phyloP scores from a whole-genome alignment of 2,329 filamentous ascomycete genomes.

The Purpureocillium lavendulum region DNA sequence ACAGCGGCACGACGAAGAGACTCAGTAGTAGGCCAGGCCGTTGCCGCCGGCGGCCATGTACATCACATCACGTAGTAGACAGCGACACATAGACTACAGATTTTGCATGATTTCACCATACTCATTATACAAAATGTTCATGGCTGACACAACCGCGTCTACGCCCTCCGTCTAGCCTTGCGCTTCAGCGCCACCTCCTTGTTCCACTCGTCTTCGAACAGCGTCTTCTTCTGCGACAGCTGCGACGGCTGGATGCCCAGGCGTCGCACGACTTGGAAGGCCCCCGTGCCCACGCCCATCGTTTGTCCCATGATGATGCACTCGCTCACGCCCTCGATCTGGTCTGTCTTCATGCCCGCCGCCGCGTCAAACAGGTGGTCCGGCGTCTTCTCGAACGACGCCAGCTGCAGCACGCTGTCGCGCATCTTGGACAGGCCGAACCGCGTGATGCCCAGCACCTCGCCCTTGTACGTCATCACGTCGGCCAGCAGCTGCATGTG shows the following conservation, averaged over 20 bases:
- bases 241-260: slow-evolving; percentile 58
- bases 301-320: slow-evolving; percentile 98
- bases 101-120: too few relatives aligned
- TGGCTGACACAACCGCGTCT: not conserved
- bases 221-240: slow-evolving; percentile 49
- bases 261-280: slow-evolving; percentile 78
- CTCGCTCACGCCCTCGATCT: slow-evolving; percentile 88
- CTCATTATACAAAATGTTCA: too few relatives aligned
- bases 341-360: slow-evolving; percentile 82
- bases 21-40: too few relatives aligned
- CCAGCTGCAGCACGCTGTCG: slow-evolving; percentile 86
- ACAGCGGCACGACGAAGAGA: not conserved
- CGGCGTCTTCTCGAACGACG: slow-evolving; percentile 95
- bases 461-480: slow-evolving; percentile 98
- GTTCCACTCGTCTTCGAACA: slow-evolving; percentile 64
- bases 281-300: slow-evolving; percentile 83
- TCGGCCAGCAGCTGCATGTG: slow-evolving; percentile 97
- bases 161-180: slow-evolving; percentile 4
- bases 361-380: slow-evolving; percentile 96
- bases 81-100: too few relatives aligned
- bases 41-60: too few relatives aligned
- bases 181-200: slow-evolving; percentile 11
- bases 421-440: slow-evolving; percentile 96
- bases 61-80: too few relatives aligned
- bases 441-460: slow-evolving; percentile 90